Conservation (phyloP, 768 basidiomycete genomes). For the Glaciozyma martinii region DNA sequence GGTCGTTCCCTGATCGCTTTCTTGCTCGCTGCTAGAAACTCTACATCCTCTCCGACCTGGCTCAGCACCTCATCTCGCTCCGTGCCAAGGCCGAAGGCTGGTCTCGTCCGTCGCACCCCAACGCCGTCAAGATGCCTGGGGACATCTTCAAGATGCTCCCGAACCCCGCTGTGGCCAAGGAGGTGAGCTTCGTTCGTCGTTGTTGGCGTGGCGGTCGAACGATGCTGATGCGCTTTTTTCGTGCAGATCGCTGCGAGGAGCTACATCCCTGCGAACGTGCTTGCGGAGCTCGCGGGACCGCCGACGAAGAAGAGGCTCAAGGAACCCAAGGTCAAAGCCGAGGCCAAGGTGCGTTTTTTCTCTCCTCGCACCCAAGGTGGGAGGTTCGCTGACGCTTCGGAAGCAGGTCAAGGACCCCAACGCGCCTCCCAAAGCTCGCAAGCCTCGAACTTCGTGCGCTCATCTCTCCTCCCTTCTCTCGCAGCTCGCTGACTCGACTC, state of each 20-base stretch:
- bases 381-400: neutral
- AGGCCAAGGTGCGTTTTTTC: neutral
- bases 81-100: slow-evolving; percentile 59
- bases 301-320: slow-evolving; percentile 25
- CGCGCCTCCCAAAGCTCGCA: neutral
- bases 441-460: neutral
- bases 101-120: slow-evolving; percentile 69
- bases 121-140: slow-evolving; percentile 63
- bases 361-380: slow-evolving; percentile 9
- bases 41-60: slow-evolving; percentile 76
- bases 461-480: slow-evolving; percentile 37
- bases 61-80: slow-evolving; percentile 72
- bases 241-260: slow-evolving; percentile 58
- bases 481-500: slow-evolving; percentile 28
- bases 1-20: too few relatives aligned
- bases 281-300: slow-evolving; percentile 46
- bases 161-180: slow-evolving; percentile 46
- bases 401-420: neutral
- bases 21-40: slow-evolving; percentile 50
- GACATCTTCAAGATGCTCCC: slow-evolving; percentile 73
- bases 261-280: slow-evolving; percentile 57
- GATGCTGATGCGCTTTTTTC: neutral
- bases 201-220: neutral
- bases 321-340: slow-evolving; percentile 6
- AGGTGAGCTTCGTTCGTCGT: slow-evolving; percentile 2